Evolutionary conservation across 2,329 filamentous ascomycete genomes (phyloP), one percentile per base, ranked within the genome.

Genomic region (Elsinoe fawcettii): DNA sequence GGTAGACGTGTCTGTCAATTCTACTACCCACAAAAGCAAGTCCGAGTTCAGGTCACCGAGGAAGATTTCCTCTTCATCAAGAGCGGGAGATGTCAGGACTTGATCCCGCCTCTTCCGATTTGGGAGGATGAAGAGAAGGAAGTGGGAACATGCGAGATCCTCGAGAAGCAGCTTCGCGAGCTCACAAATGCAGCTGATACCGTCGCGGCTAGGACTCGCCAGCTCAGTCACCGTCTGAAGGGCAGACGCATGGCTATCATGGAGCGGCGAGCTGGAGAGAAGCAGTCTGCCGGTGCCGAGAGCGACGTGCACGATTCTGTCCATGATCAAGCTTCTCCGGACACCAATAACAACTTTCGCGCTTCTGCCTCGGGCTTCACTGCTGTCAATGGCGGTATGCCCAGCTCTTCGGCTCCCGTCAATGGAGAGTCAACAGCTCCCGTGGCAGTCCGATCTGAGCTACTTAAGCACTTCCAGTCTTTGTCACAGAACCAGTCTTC

Each of bases 81-180:
- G 56, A 91, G 87, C 37, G 89, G 90, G 25, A 87, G 88, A 62
- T 82, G 91, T 9, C 88, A 95, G 70, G 85, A 89, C 67, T 81
- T 90, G 71, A 89, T 90, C 16, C 86, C 89, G 1, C 85, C 86
- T 12, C 84, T 91, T 61, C 88, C 89, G 0, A 85, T 93, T 51
- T 83, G 87, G 59, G 89, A 95, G 67, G 90, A 95, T 66, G 90
- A 95, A 71, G 83, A 86, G 67, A 89, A 90, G 62, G 90, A 96
- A 68, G 72, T 95, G 36, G 88, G 85, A 11, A 92, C 89, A 0
- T 75, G 95, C 64, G 88, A 93, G 64, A 91, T 95, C 53, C 71
- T 95, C 25, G 88, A 95, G 70, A 83, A 85, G 69, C 86, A 89
- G 60, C 75, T 95, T 34, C 82, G 83, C 36, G 80, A 87, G 62